Percentiles rank a stretch among this genome's conserved stretches.
Conservation (phyloP, 345 rosid species). For the Brassica cretica region DNA sequence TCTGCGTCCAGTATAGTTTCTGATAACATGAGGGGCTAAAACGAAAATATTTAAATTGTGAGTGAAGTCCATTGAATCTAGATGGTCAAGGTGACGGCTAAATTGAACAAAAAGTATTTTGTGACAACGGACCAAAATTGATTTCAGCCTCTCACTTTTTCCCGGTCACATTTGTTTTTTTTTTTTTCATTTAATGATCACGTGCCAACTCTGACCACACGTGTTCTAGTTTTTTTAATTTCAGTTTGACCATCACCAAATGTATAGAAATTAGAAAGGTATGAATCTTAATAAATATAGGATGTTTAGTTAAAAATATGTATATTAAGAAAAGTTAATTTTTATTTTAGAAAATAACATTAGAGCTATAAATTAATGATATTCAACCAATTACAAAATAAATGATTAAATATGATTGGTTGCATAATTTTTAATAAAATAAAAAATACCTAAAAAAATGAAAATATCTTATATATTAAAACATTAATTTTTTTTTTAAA, state of each 20-base stretch:
- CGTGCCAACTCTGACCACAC: slow-evolving; percentile 37
- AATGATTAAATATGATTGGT: no score
- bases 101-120: slow-evolving; percentile 23
- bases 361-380: no score
- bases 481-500: no score
- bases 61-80: slow-evolving; percentile 39
- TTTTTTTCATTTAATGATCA: background rate
- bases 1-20: background rate
- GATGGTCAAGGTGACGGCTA: slow-evolving; percentile 45
- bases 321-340: no score
- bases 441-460: no score
- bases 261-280: slow-evolving; percentile 9
- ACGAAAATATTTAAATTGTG: background rate
- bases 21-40: slow-evolving; percentile 13
- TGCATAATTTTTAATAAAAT: no score
- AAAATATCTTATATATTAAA: no score
- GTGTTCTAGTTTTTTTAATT: slow-evolving; percentile 27
- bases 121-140: slow-evolving; percentile 22
- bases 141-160: slow-evolving; percentile 30
- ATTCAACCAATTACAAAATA: no score
- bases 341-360: no score
- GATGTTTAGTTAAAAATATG: no score
- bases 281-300: background rate
- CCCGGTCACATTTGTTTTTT: slow-evolving; percentile 14
- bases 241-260: slow-evolving; percentile 15